Base-by-base conservation (phyloP, 2,329 filamentous ascomycete genomes). In the Ceratocystiopsis brevicomis region DNA sequence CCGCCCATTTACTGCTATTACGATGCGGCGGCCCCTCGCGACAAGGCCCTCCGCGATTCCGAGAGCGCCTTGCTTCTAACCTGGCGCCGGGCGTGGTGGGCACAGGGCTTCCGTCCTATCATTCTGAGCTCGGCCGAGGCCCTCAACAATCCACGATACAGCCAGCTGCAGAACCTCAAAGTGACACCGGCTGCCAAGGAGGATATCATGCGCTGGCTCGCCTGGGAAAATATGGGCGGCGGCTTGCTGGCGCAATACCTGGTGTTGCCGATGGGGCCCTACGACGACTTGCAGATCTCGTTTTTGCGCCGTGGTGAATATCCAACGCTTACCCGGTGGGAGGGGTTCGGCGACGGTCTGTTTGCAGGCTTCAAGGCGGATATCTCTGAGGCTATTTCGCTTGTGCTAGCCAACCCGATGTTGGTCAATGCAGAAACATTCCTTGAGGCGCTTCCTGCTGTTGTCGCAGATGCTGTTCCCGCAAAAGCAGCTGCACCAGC, bases 31-130 rank as follows among this genome's bases (percentile, higher is more conserved):
- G 58, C 67, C 16, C 62, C 69, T 47, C 78, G 78, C 58, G 71
- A 80, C 32, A 67, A 71, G 40, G 70, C 71, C 16, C 69, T 73
- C 41, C 73, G 73, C 52, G 72, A 81, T 47, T 81, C 83, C 4
- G 83, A 95, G 57, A 79, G 79, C 54, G 72, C 78, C 46, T 63
- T 96, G 46, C 68, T 96, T 40, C 64, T 93, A 45, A 80, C 82
- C 43, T 96, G 90, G 90, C 73, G 87, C 47, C 73, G 85, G 39
- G 87, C 88, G 3, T 96, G 88, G 86, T 96, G 85, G 83, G 85
- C 87, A 0, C 77, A 92, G 53, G 90, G 88, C 12, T 95, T 96
- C 62, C 76, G 70, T 48, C 88, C 90, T 0, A 68, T 90, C 9
- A 81, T 96, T 37, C 61, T 96, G 44, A 78, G 81, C 41, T 71